These are phyloP conservation scores for Geoglossum cookeanum DNA, from an alignment of 2,329 filamentous ascomycete species.

Conservation along the genomic window DNA sequence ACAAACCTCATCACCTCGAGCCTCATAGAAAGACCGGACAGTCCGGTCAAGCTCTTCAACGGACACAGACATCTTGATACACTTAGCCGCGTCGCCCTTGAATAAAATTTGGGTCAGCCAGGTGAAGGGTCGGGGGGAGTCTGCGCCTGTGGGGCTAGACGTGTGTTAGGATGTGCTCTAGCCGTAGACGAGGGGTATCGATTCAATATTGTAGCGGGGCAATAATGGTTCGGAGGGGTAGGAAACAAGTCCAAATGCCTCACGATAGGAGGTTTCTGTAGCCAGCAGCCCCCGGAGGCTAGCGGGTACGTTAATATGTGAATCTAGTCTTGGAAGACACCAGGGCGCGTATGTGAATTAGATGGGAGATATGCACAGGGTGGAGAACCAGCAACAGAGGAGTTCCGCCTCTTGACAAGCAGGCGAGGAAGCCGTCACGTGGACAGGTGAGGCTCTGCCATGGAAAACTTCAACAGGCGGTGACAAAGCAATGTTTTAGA, in stretches of 20 bases:
- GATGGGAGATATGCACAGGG: neutral
- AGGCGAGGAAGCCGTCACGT: neutral
- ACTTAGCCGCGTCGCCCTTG: neutral
- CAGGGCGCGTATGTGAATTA: neutral
- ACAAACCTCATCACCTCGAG: slow-evolving; percentile 70
- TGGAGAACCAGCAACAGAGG: neutral
- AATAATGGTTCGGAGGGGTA: neutral
- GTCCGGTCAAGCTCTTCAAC: slow-evolving; percentile 93
- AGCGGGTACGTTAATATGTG: too few species aligned
- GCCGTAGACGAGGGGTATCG: neutral
- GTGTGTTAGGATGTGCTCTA: neutral
- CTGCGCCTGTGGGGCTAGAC: neutral
- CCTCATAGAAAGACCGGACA: slow-evolving; percentile 94
- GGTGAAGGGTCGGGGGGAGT: neutral
- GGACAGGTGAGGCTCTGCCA: neutral
- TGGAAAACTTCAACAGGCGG: too few species aligned
- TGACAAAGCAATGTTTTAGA: too few species aligned
- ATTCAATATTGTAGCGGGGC: neutral
- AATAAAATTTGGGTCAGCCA: neutral
- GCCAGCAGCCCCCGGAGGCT: neutral
- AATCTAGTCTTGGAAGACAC: neutral
- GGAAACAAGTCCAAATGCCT: neutral
- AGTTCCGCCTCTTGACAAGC: neutral
- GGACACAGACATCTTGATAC: slow-evolving; percentile 18
- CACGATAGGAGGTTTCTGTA: neutral